These are phyloP conservation scores for Fusarium sp. DNA, from an alignment of 2,329 filamentous ascomycete genomes.

Conservation along the genomic window DNA sequence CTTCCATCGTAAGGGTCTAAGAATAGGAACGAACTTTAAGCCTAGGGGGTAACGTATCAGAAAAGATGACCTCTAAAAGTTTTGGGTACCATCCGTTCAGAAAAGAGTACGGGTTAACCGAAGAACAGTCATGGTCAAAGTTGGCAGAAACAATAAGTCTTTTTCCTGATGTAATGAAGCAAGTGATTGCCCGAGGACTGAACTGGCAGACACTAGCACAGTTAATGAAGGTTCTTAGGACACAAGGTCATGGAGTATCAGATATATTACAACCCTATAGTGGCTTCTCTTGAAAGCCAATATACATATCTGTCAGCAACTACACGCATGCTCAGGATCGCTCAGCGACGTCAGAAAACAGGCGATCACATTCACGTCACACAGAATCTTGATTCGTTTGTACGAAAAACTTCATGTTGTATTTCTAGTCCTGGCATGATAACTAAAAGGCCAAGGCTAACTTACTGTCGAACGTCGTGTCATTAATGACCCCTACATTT, in stretches of 20 bases:
- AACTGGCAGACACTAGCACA: neutral
- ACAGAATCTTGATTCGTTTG: neutral
- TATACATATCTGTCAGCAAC: neutral
- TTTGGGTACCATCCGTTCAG: neutral
- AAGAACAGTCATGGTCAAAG: neutral
- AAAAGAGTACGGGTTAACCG: neutral
- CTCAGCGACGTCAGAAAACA: neutral
- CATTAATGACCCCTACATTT: neutral
- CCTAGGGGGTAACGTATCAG: neutral
- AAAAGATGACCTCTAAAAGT: neutral
- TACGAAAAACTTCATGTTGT: neutral
- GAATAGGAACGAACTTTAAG: constrained; percentile 21
- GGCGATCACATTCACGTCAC: neutral
- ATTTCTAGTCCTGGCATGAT: neutral
- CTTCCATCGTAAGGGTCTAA: constrained; percentile 12
- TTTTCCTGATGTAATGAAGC: neutral
- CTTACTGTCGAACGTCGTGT: neutral
- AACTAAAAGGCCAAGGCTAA: neutral
- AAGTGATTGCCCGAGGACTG: neutral
- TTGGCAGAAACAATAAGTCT: neutral
- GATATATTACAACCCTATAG: neutral
- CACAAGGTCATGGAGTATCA: neutral
- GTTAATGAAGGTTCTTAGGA: neutral
- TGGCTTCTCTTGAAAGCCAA: neutral
- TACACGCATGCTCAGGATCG: neutral